Evolutionary conservation across 2,329 filamentous ascomycete species (phyloP), one percentile per base, ranked within the genome.

Genomic region (Thermothelomyces thermophilus): DNA sequence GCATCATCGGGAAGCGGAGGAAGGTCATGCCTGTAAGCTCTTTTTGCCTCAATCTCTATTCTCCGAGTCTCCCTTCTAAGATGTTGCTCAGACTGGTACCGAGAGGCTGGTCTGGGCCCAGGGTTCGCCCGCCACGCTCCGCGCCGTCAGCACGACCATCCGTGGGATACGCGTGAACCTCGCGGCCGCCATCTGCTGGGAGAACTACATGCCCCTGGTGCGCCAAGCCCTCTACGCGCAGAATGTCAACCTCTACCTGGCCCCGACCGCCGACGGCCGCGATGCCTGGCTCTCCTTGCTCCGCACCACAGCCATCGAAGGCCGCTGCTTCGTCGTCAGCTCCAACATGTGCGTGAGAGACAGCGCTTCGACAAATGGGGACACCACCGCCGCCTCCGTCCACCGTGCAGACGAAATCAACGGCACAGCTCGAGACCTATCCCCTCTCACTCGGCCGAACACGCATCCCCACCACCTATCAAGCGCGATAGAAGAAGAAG

Each of bases 191-290:
- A 94, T 97, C 58, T 95, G 90, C 73, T 96, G 90, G 90, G 90
- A 97, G 67, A 95, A 87, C 66, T 95, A 91, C 70, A 96, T 95
- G 90, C 90, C 90, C 0, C 72, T 96, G 16, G 73, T 96, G 7
- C 80, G 91, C 16, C 86, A 95, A 64, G 77, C 82, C 14, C 74
- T 96, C 33, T 97, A 96, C 66, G 77, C 81, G 2, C 91, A 96
- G 67, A 95, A 95, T 63, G 82, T 96, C 61, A 95, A 95, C 65
- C 70, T 96, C 11, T 96, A 91, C 68, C 79, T 96, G 2, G 90
- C 90, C 0, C 91, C 91, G 0, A 96, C 90, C 0, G 90, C 90
- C 1, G 91, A 96, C 69, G 80, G 76, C 17, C 77, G 90, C 53
- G 86, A 91, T 60, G 82, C 87, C 0, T 97, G 91, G 91, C 68